A percentile compares a stretch with the other conserved stretches of the same genome.
These are phyloP conservation scores for Astrothelium subdiscretum DNA, from an alignment of 495 filamentous ascomycete species.

Conservation along the genomic window DNA sequence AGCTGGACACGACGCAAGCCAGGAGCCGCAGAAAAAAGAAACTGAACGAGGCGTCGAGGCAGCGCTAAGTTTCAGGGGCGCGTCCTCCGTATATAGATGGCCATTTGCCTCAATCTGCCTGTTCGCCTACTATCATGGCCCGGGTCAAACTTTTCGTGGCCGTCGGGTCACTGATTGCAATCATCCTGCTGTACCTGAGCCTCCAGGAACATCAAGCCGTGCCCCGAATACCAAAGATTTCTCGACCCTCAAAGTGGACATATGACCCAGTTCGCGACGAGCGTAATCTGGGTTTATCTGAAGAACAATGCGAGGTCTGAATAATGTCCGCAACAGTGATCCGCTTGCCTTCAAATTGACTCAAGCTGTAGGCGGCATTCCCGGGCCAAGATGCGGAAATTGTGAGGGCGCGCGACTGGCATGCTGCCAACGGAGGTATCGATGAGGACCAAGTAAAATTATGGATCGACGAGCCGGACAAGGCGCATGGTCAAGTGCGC, in stretches of 20 bases:
- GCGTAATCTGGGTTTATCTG: constrained; percentile 7
- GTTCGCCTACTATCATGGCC: background rate
- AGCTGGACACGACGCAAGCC: too few species aligned
- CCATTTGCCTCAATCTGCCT: background rate
- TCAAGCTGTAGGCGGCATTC: background rate
- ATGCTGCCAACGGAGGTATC: background rate
- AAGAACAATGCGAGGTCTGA: constrained; percentile 6
- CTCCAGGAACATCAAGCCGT: background rate
- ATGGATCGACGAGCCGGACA: background rate
- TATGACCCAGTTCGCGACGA: constrained; percentile 6
- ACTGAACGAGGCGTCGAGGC: too few species aligned
- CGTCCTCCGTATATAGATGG: background rate
- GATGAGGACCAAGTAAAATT: background rate
- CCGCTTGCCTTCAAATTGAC: too few species aligned
- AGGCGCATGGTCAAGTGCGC: background rate
- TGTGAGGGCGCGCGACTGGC: background rate
- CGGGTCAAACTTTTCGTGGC: background rate
- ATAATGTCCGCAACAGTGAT: background rate
- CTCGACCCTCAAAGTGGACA: background rate
- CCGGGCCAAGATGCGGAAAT: background rate
- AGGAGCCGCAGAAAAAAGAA: too few species aligned
- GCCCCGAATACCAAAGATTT: background rate
- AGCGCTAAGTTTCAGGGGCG: too few species aligned
- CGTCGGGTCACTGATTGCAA: background rate
- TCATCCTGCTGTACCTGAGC: background rate